A percentile compares a stretch with the other conserved stretches of the same genome.
These are phyloP conservation scores for Fusarium torreyae DNA, from an alignment of 2,329 filamentous ascomycete species.

Conservation along the genomic window DNA sequence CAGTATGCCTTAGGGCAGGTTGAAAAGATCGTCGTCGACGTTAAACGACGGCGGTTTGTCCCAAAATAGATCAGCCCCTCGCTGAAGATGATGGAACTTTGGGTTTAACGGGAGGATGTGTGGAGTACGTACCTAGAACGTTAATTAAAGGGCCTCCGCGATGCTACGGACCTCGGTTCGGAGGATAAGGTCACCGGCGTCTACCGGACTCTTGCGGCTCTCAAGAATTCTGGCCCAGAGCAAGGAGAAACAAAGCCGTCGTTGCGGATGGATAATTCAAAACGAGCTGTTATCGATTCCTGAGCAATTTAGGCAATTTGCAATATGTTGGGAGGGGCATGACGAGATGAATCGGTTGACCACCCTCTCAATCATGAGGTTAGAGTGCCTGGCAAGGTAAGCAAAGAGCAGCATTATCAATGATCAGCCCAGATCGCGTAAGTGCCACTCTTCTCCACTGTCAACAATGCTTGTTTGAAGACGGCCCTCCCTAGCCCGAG, in stretches of 20 bases:
- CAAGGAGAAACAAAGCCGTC: not conserved
- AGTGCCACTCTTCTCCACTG: slow-evolving; percentile 21
- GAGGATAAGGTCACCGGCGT: not conserved
- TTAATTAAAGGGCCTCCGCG: slow-evolving; percentile 17
- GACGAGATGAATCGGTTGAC: not conserved
- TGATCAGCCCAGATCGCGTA: slow-evolving; percentile 41
- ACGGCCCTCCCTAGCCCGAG: slow-evolving; percentile 15
- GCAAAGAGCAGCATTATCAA: slow-evolving; percentile 10
- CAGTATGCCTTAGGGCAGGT: slow-evolving; percentile 2
- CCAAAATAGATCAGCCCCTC: slow-evolving; percentile 39
- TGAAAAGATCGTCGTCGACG: not conserved
- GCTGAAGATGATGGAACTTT: slow-evolving; percentile 12
- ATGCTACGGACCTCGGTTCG: slow-evolving; percentile 27
- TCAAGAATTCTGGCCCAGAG: not conserved
- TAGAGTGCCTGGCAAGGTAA: slow-evolving; percentile 3
- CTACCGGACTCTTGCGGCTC: not conserved
- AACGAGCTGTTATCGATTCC: not conserved
- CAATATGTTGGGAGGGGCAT: not conserved
- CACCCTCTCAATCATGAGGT: slow-evolving; percentile 17
- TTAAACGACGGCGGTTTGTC: slow-evolving; percentile 29
- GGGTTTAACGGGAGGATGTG: not conserved
- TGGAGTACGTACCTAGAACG: slow-evolving; percentile 6
- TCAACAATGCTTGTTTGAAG: slow-evolving; percentile 30
- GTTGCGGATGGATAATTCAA: not conserved
- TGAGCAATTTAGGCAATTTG: not conserved